phyloP scores from a whole-genome alignment of 2,329 filamentous ascomycete species.

The Pseudogymnoascus sp. region DNA sequence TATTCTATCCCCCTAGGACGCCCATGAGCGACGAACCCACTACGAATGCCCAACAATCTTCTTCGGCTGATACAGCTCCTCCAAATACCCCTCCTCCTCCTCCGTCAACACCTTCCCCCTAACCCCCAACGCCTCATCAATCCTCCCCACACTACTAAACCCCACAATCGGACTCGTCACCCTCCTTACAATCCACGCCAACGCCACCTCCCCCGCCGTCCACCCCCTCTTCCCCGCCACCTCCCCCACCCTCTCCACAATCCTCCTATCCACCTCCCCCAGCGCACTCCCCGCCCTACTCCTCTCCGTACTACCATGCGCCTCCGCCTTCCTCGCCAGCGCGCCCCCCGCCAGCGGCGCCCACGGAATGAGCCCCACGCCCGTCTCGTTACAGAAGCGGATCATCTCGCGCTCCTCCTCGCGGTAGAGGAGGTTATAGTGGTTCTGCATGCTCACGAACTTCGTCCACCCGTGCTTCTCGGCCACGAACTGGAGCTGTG shows the following conservation, averaged over 20 bases:
- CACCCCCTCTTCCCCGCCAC: conserved; percentile 39
- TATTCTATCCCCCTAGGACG: too few relatives aligned
- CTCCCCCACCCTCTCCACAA: conserved; percentile 43
- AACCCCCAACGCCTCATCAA: conserved; percentile 40
- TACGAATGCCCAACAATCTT: conserved; percentile 7
- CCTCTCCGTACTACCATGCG: conserved; percentile 3
- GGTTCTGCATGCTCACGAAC: conserved; percentile 47
- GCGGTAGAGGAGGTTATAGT: conserved; percentile 44
- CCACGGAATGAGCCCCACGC: conserved; percentile 30
- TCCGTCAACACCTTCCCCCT: conserved; percentile 31
- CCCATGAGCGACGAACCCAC: too few relatives aligned
- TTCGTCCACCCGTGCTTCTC: conserved; percentile 43
- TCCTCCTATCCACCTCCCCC: conserved; percentile 37
- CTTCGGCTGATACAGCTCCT: conserved; percentile 40
- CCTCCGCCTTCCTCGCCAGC: conserved; percentile 17
- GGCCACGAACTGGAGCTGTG: conserved; percentile 38
- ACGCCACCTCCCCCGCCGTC: conserved; percentile 46
- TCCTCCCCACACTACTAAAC: conserved; percentile 34
- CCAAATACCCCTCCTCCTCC: conserved; percentile 41
- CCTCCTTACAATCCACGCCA: conserved; percentile 32
- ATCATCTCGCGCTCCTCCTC: conserved; percentile 42
- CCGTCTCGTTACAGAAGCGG: conserved; percentile 32
- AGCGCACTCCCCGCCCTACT: conserved; percentile 14
- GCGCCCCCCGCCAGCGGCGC: conserved; percentile 21
- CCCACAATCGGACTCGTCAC: conserved; percentile 25